Percentiles rank a stretch among this genome's conserved stretches.
Evolutionary conservation across 1,284 basidiomycete species (phyloP).

Genomic region (Serendipita sp.): DNA sequence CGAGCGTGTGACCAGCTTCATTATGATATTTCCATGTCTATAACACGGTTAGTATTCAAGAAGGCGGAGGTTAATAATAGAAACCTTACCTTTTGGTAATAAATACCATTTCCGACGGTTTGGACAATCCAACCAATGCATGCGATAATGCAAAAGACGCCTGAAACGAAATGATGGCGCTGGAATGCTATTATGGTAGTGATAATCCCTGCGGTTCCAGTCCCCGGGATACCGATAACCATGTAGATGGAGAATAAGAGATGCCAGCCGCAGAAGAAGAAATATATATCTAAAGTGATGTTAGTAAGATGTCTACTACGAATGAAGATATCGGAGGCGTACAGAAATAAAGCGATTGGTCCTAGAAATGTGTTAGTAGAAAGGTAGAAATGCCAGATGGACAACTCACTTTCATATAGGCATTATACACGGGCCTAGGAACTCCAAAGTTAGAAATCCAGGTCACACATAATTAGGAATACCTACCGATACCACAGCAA

Average conservation of each 20-base stretch:
- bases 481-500: conserved; percentile 78
- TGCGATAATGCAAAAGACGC: conserved; percentile 63
- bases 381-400: conserved; percentile 10
- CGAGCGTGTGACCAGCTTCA: conserved; percentile 68
- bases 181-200: conserved; percentile 73
- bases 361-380: conserved; percentile 29
- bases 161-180: conserved; percentile 40
- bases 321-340: conserved; percentile 19
- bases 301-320: conserved; percentile 14
- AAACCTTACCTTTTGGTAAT: conserved; percentile 55
- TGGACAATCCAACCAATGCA: conserved; percentile 83
- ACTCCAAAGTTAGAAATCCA: conserved; percentile 7
- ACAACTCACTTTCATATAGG: conserved; percentile 75
- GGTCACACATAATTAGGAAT: conserved; percentile 5
- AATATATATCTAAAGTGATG: conserved; percentile 65
- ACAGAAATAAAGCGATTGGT: conserved; percentile 79
- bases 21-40: conserved; percentile 78
- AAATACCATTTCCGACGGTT: conserved; percentile 67
- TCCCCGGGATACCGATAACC: conserved; percentile 38
- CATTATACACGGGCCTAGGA: conserved; percentile 83
- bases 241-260: conserved; percentile 80
- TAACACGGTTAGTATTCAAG: conserved; percentile 13
- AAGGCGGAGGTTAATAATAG: conserved; percentile 9
- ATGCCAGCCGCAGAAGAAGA: conserved; percentile 90
- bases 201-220: conserved; percentile 90